Evolutionary conservation across 371 early-diverging fungal species (phyloP), one percentile per base, ranked within the genome.

Genomic region (Mortierella sp.): DNA sequence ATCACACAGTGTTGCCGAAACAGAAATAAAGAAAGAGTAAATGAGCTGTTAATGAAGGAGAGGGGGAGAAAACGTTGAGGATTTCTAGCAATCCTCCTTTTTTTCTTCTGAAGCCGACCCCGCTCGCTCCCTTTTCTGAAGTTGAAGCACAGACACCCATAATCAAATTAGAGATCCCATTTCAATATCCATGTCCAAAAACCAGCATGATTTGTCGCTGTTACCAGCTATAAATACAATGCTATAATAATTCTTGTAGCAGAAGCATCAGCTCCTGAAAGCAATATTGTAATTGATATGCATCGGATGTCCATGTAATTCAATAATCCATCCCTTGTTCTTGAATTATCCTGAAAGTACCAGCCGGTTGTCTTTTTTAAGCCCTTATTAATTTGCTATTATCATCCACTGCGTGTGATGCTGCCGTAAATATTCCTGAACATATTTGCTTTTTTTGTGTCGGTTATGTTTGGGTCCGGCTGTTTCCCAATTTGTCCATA

Each of bases 261-360:
- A 57, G 26, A 35, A 60, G 22, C 5, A 26, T 42, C 42, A 43
- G 60, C 60, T 60, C 60, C 60, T 60, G 43, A 60, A 60, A 60
- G 40, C 15, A 58, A 58, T 58, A 35, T 35, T 40, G 10, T 37
- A n/a, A 23, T 15, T 13, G 7, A 26, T 31, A 19, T 58, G 56
- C 56, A 55, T 55, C 12, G 29, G 29, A 29, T 31, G 13, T 26
- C 55, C 31, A 32, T 34, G 31, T 34, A 35, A 6, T 22, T n/a
- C 22, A 31, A 35, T 34, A 12, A 3, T 10, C 55, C 12, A 34
- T 34, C 34, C 35, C 57, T 53, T 53, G 28, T 53, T 53, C 53
- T 53, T 12, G 17, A 53, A 53, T 12, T 28, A n/a, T 49, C 49
- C 49, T 49, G 49, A 23, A 45, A 53, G 28, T 53, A 28, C 53